Conservation (phyloP, 163 green algal genomes). For the Chlorella variabilis region DNA sequence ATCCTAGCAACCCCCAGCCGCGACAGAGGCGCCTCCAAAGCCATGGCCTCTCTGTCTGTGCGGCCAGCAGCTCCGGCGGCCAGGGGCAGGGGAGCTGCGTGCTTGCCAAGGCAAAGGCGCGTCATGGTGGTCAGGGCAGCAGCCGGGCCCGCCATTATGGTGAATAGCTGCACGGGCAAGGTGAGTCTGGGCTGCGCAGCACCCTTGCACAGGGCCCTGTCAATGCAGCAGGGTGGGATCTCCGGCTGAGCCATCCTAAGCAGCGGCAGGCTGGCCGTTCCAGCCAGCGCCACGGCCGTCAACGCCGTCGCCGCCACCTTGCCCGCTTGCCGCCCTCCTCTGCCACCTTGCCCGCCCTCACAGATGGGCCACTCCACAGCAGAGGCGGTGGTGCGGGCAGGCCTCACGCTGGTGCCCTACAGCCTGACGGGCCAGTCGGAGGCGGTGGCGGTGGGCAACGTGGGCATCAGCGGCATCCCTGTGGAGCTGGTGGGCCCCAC, state of each 20-base stretch:
- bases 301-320: too few relatives aligned
- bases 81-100: background rate
- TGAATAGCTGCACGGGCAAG: constrained; percentile 94
- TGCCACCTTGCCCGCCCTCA: too few relatives aligned
- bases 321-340: too few relatives aligned
- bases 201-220: background rate
- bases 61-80: background rate
- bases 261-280: too few relatives aligned
- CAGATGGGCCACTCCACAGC: constrained; percentile 94
- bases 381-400: constrained; percentile 79
- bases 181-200: constrained; percentile 41
- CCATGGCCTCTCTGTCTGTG: background rate
- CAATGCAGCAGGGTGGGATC: too few relatives aligned
- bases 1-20: too few relatives aligned
- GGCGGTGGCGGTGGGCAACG: constrained; percentile 63
- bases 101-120: background rate
- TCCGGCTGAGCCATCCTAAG: too few relatives aligned
- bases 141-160: constrained; percentile 72
- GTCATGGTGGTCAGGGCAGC: background rate
- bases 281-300: too few relatives aligned
- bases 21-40: background rate
- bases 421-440: constrained; percentile 77
- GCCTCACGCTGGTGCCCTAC: constrained; percentile 85
- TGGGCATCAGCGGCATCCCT: constrained; percentile 75
- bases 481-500: constrained; percentile 78